These are phyloP conservation scores for Penicillium antarcticum DNA, from an alignment of 495 filamentous ascomycete genomes.

Conservation along the genomic window DNA sequence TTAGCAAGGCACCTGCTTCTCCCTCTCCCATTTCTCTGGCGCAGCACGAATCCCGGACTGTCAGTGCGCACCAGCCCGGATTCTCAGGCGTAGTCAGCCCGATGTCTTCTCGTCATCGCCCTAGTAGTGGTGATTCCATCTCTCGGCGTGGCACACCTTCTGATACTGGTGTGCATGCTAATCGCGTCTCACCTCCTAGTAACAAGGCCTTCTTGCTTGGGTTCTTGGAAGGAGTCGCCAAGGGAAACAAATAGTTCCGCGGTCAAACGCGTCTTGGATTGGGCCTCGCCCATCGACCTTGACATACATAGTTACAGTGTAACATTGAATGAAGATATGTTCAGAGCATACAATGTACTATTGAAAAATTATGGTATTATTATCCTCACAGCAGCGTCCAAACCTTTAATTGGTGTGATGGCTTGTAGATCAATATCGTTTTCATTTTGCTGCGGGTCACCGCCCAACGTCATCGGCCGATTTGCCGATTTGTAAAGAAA, in stretches of 20 bases:
- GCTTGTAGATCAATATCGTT: neutral
- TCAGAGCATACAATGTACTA: too few relatives aligned
- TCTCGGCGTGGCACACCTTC: conserved; percentile 37
- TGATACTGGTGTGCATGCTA: conserved; percentile 47
- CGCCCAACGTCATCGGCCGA: conserved; percentile 29
- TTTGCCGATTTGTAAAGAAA: conserved; percentile 13
- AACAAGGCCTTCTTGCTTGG: conserved; percentile 77
- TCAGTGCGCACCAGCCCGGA: conserved; percentile 13
- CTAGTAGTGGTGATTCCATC: conserved; percentile 35
- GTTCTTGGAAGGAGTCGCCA: conserved; percentile 65
- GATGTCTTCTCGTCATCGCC: conserved; percentile 38
- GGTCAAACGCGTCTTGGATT: neutral
- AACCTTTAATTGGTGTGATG: too few relatives aligned
- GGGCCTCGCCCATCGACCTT: neutral
- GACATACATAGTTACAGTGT: neutral
- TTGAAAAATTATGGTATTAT: too few relatives aligned
- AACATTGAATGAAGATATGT: neutral
- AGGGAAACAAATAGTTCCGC: conserved; percentile 32
- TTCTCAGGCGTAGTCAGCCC: conserved; percentile 43
- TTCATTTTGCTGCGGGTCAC: conserved; percentile 28
- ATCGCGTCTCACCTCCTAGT: conserved; percentile 56
- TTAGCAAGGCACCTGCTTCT: conserved; percentile 53
- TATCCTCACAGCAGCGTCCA: too few relatives aligned
- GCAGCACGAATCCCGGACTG: conserved; percentile 24
- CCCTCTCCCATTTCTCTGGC: conserved; percentile 17